These are phyloP conservation scores for Corymbia maculata DNA, from an alignment of 345 rosid genomes.

Conservation along the genomic window DNA sequence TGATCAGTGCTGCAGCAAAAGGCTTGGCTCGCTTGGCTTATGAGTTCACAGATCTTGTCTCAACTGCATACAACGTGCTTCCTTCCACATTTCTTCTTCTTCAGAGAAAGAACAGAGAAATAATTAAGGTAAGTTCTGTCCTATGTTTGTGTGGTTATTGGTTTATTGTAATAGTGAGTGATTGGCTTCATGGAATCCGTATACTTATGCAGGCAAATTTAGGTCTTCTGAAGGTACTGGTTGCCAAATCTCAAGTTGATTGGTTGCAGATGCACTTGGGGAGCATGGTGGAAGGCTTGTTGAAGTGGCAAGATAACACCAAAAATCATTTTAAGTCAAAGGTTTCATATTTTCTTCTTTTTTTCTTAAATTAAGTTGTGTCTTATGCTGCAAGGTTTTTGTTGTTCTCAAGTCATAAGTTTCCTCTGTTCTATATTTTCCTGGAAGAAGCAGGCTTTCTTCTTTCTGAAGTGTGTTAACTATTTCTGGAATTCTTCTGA, in stretches of 20 bases:
- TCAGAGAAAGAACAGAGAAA: conserved; percentile 79
- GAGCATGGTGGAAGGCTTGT: conserved; percentile 75
- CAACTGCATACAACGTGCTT: conserved; percentile 66
- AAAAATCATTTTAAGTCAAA: conserved; percentile 87
- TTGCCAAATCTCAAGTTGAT: conserved; percentile 84
- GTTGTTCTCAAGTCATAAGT: background rate
- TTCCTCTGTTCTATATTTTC: background rate
- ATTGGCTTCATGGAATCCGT: conserved; percentile 2
- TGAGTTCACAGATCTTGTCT: conserved; percentile 86
- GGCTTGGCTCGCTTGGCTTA: conserved; percentile 92
- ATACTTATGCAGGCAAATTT: conserved; percentile 70
- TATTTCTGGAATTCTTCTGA: background rate
- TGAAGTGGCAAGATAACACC: conserved; percentile 76
- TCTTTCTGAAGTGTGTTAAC: background rate
- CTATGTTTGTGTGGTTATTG: background rate
- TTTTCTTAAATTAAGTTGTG: background rate
- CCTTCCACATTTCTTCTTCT: conserved; percentile 91
- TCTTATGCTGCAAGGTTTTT: background rate
- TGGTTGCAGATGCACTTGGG: conserved; percentile 62
- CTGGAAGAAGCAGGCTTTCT: background rate
- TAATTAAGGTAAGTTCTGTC: conserved; percentile 51
- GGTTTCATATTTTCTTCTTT: conserved; percentile 25
- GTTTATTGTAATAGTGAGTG: background rate
- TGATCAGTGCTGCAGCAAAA: conserved; percentile 95
- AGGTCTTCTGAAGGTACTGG: conserved; percentile 84